These are phyloP conservation scores for Lophiostoma macrostomum DNA, from an alignment of 495 filamentous ascomycete species.

Conservation along the genomic window DNA sequence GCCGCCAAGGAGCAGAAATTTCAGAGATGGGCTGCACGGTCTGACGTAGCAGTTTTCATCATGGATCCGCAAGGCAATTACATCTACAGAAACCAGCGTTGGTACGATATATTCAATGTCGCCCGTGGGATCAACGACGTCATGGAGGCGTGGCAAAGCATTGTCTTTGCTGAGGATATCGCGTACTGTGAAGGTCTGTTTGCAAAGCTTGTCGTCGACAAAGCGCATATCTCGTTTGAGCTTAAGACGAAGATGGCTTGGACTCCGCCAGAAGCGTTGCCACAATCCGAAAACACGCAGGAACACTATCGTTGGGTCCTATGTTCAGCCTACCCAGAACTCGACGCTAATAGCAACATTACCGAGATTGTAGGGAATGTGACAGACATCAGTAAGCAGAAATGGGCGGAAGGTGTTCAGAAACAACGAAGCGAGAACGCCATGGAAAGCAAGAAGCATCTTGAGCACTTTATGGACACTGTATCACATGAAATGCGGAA, in stretches of 20 bases:
- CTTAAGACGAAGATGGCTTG: conserved; percentile 5
- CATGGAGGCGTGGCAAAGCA: neutral
- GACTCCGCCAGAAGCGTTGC: neutral
- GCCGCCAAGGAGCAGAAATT: conserved; percentile 12
- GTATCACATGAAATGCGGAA: conserved; percentile 38
- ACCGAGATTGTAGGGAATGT: conserved; percentile 6
- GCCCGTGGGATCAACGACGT: neutral
- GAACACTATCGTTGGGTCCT: conserved; percentile 15
- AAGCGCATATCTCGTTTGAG: neutral
- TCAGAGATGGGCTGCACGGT: conserved; percentile 11
- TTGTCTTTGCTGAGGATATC: conserved; percentile 13
- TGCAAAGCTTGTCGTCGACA: neutral
- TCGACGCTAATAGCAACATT: neutral
- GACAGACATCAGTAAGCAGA: conserved; percentile 20
- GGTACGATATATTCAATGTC: conserved; percentile 20
- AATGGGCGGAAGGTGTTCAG: conserved; percentile 29
- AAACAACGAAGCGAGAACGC: conserved; percentile 26
- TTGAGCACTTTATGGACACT: conserved; percentile 37
- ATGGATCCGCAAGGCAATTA: conserved; percentile 13
- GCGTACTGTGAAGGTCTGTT: conserved; percentile 9
- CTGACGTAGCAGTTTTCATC: conserved; percentile 14
- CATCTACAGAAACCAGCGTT: conserved; percentile 16
- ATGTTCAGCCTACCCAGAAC: conserved; percentile 14
- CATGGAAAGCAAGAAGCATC: conserved; percentile 26
- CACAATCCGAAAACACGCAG: neutral